These are phyloP conservation scores for Globisporangium nunn DNA, from an alignment of 352 stramenopile species.

Conservation along the genomic window DNA sequence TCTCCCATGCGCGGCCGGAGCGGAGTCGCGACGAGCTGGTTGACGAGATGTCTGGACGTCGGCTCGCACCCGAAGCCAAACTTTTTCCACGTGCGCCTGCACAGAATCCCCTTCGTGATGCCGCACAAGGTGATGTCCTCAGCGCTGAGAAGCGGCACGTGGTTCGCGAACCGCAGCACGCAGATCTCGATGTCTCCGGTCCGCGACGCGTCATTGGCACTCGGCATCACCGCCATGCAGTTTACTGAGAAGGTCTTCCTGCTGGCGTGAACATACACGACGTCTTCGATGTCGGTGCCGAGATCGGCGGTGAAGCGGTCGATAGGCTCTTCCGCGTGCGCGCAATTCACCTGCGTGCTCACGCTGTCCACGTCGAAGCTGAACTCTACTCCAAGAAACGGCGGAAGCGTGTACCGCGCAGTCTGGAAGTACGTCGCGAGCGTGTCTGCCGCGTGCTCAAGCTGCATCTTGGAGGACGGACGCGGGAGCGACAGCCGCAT, in stretches of 20 bases:
- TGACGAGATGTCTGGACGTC: slow-evolving; percentile 31
- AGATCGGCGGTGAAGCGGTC: slow-evolving; percentile 56
- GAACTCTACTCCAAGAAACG: slow-evolving; percentile 53
- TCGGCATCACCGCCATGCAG: slow-evolving; percentile 40
- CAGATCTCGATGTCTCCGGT: slow-evolving; percentile 41
- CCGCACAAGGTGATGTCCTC: slow-evolving; percentile 57
- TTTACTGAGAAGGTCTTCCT: slow-evolving; percentile 25
- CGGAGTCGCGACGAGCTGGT: slow-evolving; percentile 35
- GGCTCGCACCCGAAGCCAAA: slow-evolving; percentile 37
- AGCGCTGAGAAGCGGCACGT: slow-evolving; percentile 52
- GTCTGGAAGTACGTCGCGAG: slow-evolving; percentile 67
- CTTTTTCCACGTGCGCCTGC: slow-evolving; percentile 45
- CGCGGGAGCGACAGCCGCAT: slow-evolving; percentile 59
- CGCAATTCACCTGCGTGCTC: slow-evolving; percentile 27
- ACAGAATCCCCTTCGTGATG: slow-evolving; percentile 32
- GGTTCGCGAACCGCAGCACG: slow-evolving; percentile 67
- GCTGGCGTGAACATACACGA: slow-evolving; percentile 37
- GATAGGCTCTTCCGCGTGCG: slow-evolving; percentile 33
- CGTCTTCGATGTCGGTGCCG: slow-evolving; percentile 20
- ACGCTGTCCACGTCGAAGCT: slow-evolving; percentile 37
- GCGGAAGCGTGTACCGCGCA: slow-evolving; percentile 47
- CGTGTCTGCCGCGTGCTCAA: slow-evolving; percentile 39
- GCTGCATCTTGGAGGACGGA: slow-evolving; percentile 19
- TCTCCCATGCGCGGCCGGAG: slow-evolving; percentile 11
- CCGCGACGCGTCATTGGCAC: slow-evolving; percentile 12